A percentile compares a stretch with the other conserved stretches of the same genome.
phyloP scores from a whole-genome alignment of 768 basidiomycete genomes.

The Gloeostereum incarnatum region DNA sequence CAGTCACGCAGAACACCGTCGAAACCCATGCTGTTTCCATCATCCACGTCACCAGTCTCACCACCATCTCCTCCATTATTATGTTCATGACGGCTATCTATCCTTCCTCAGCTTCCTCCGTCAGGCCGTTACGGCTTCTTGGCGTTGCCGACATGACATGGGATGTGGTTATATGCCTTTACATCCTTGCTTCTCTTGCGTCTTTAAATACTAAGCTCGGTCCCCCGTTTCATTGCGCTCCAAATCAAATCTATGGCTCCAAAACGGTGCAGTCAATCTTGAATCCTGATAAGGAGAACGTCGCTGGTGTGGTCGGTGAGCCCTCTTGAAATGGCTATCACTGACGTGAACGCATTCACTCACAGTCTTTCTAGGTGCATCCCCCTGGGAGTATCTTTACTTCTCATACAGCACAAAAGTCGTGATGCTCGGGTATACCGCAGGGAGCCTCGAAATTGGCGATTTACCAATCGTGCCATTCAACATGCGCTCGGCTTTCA shows the following conservation, averaged over 20 bases:
- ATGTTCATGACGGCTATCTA: conserved; percentile 45
- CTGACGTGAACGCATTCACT: too few relatives aligned
- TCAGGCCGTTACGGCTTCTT: conserved; percentile 13
- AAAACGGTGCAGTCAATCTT: conserved; percentile 54
- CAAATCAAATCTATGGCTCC: conserved; percentile 65
- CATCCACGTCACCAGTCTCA: conserved; percentile 52
- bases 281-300: conserved; percentile 63
- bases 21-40: conserved; percentile 39
- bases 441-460: conserved; percentile 72
- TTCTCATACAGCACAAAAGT: conserved; percentile 88
- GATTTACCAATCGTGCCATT: conserved; percentile 79
- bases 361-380: conserved; percentile 33
- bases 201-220: too few relatives aligned
- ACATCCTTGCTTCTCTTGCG: too few relatives aligned
- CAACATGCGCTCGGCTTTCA: conserved; percentile 55
- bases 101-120: conserved; percentile 33
- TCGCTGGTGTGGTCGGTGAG: conserved; percentile 50
- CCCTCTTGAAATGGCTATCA: neutral
- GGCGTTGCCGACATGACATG: conserved; percentile 28
- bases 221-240: conserved; percentile 66
- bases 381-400: conserved; percentile 51
- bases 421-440: conserved; percentile 70
- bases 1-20: conserved; percentile 36
- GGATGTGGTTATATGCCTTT: conserved; percentile 43
- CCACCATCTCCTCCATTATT: conserved; percentile 34